Evolutionary conservation across 176 grass and related monocot genomes (phyloP).

Genomic region (barley (Hordeum vulgare)): DNA sequence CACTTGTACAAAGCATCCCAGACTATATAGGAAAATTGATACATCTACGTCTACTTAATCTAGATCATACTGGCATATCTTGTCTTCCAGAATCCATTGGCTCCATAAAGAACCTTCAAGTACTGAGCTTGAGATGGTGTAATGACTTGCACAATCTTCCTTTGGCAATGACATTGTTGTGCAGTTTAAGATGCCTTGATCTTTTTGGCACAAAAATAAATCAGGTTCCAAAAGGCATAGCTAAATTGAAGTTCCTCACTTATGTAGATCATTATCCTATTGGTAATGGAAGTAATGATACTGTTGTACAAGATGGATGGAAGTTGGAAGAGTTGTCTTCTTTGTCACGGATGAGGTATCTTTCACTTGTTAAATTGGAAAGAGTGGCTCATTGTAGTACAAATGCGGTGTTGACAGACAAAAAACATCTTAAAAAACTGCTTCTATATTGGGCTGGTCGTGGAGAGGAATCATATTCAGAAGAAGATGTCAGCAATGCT

Average conservation of each 20-base stretch:
- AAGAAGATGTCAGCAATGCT: background rate
- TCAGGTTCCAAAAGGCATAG: constrained; percentile 12
- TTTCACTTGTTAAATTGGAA: background rate
- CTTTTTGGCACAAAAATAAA: background rate
- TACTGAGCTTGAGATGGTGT: background rate
- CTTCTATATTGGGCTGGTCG: background rate
- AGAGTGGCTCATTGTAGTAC: background rate
- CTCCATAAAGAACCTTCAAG: constrained; percentile 7
- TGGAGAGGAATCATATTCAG: background rate
- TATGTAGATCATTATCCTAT: background rate
- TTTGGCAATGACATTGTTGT: background rate
- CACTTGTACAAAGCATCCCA: background rate
- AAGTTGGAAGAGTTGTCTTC: constrained; percentile 10
- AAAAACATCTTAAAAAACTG: background rate
- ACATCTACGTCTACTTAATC: background rate
- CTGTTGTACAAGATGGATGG: background rate
- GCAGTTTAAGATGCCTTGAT: background rate
- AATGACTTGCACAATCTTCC: background rate
- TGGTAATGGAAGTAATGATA: background rate
- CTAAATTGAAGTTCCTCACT: background rate
- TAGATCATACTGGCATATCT: background rate
- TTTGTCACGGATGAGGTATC: background rate
- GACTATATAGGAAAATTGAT: background rate
- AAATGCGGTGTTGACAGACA: background rate
- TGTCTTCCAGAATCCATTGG: constrained; percentile 6